Evolutionary conservation across 23 red algal species (phyloP).

Genomic region (Gracilaria gracilis): DNA sequence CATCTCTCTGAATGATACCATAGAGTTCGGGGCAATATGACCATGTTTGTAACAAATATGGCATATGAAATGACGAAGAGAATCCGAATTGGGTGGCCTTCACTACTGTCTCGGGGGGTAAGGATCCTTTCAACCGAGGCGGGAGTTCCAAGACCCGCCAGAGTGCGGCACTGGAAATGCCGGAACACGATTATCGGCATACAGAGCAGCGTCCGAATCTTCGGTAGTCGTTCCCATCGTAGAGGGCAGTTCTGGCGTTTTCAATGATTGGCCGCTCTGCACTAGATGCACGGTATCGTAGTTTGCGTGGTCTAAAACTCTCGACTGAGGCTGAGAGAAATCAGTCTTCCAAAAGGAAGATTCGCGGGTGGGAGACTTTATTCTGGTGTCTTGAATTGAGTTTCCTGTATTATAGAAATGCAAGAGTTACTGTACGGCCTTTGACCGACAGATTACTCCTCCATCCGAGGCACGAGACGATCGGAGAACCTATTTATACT

Average conservation of each 20-base stretch:
- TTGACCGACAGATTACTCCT: neutral
- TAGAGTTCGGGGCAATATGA: constrained; percentile 15
- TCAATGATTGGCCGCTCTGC: neutral
- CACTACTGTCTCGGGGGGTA: neutral
- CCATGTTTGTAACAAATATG: constrained; percentile 26
- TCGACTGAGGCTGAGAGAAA: too few relatives aligned
- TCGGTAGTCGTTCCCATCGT: too few relatives aligned
- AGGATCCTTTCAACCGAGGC: neutral
- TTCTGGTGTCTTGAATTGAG: too few relatives aligned
- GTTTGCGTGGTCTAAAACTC: neutral
- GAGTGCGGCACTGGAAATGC: neutral
- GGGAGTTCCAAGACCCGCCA: neutral
- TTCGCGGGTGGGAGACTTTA: too few relatives aligned
- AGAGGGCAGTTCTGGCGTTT: too few relatives aligned
- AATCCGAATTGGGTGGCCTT: neutral
- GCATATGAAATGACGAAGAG: neutral
- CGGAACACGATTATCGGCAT: neutral
- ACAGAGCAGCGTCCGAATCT: neutral
- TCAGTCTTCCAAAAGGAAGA: too few relatives aligned
- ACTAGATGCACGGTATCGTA: neutral
- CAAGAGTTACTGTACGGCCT: neutral
- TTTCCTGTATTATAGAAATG: neutral
- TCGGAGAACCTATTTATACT: neutral
- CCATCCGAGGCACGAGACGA: neutral
- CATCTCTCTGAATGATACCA: neutral